phyloP scores from a whole-genome alignment of 2,329 filamentous ascomycete genomes.

The Nakataea oryzae region DNA sequence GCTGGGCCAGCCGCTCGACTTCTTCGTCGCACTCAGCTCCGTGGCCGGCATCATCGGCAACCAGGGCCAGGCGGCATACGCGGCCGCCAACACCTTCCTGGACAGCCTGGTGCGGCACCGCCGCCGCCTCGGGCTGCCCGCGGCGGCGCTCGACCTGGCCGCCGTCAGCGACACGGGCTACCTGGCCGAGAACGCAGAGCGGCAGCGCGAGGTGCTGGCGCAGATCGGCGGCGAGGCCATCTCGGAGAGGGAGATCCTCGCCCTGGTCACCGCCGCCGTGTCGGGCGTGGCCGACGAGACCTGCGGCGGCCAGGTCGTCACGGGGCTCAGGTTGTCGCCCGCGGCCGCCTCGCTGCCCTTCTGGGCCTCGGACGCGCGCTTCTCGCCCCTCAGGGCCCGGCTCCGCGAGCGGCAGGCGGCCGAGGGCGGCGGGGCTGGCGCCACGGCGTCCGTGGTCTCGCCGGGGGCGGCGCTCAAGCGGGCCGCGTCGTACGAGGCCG shows the following conservation, averaged over 20 bases:
- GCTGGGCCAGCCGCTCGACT: conserved; percentile 13
- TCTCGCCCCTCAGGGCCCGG: not conserved
- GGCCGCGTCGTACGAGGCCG: conserved; percentile 3
- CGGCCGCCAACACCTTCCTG: conserved; percentile 20
- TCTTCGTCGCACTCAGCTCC: conserved; percentile 20
- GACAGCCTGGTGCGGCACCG: conserved; percentile 14
- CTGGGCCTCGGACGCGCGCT: conserved; percentile 6
- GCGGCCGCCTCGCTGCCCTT: not conserved
- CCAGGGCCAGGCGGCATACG: conserved; percentile 18
- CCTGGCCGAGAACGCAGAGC: conserved; percentile 9
- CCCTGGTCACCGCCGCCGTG: conserved; percentile 5
- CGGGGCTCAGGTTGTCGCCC: conserved; percentile 6
- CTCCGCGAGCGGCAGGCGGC: not conserved
- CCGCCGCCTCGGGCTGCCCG: conserved; percentile 5
- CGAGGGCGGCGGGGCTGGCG: not conserved
- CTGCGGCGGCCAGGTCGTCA: conserved; percentile 8
- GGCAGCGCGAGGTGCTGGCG: conserved; percentile 1
- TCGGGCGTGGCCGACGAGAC: conserved; percentile 6
- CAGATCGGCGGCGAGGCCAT: conserved; percentile 8
- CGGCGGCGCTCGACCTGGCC: conserved; percentile 7
- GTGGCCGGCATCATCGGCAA: conserved; percentile 15
- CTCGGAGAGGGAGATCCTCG: conserved; percentile 7
- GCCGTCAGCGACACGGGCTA: conserved; percentile 7
- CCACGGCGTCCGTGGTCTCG: not conserved
- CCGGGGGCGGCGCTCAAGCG: conserved; percentile 6